Conservation (phyloP, 768 basidiomycete genomes). For the Infundibulicybe gibba region DNA sequence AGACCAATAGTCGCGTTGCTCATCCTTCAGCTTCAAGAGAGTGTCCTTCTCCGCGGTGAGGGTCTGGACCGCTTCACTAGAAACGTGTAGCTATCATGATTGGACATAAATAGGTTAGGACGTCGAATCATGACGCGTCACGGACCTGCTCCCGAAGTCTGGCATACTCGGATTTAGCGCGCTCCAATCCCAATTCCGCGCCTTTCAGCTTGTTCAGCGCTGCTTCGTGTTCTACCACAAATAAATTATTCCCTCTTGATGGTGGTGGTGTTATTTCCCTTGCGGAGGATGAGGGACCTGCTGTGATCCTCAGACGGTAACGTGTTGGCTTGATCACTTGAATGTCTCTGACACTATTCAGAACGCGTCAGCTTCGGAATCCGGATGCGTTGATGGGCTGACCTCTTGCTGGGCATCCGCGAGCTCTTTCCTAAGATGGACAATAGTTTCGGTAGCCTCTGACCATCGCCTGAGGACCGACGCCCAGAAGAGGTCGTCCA, state of each 20-base stretch:
- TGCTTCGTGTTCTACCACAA: neutral
- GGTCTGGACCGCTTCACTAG: no score
- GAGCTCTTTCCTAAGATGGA: slow-evolving; percentile 28
- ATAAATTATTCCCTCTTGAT: no score
- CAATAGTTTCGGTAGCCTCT: slow-evolving; percentile 28
- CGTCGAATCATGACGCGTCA: neutral
- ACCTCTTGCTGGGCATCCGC: slow-evolving; percentile 26
- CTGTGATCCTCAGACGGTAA: no score
- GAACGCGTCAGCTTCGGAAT: no score
- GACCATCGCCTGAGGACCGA: slow-evolving; percentile 32
- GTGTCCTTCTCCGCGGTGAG: no score
- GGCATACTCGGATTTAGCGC: slow-evolving; percentile 24
- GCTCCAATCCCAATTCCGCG: slow-evolving; percentile 24
- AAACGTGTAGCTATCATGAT: slow-evolving; percentile 2
- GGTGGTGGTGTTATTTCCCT: no score
- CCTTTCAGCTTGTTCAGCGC: slow-evolving; percentile 13
- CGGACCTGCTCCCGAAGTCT: slow-evolving; percentile 21
- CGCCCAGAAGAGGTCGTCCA: slow-evolving; percentile 21
- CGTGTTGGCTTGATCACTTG: no score
- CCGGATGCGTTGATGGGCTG: neutral
- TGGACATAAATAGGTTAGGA: neutral
- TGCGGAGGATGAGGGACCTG: no score
- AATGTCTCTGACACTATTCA: no score
- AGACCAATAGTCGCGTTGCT: no score
- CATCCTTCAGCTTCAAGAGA: no score